Base-by-base conservation (phyloP, 2,329 filamentous ascomycete genomes). In the Cladosporium phlei region DNA sequence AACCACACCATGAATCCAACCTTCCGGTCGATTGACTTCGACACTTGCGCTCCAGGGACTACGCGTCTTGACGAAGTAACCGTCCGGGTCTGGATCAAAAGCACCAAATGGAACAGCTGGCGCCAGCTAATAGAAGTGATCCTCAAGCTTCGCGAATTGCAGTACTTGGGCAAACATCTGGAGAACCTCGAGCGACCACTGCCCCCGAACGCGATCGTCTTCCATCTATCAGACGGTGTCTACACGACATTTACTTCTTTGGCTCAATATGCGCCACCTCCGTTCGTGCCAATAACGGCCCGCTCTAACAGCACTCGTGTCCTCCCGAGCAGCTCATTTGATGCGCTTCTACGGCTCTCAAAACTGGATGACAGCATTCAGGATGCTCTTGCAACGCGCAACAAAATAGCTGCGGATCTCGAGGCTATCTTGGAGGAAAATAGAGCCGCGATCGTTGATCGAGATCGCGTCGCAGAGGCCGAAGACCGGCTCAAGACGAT, bases 321-420 rank as follows among this genome's bases (percentile, higher is more conserved):
- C 56, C 70, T 78, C n/a, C 61, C 78, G 0, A 89, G 85, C 0
- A 89, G 88, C 0, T 89, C 89, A 0, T 96, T 95, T 64, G 89
- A 88, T 59, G 81, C 86, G 2, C 73, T 97, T 16, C 91, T 96
- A 83, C 84, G 86, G 50, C 74, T 97, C 9, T 84, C 87, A 5
- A 95, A 90, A 48, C 75, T 97, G 12, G 88, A 95, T 52, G 87
- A 86, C 62, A 95, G 89, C 46, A 87, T 96, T 19, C 88, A 94
- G 62, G 91, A 97, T 65, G 89, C 89, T 1, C 70, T 95, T 8
- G 79, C 82, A 1, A 94, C 88, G 0, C 81, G 86, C 11, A 80
- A 86, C 50, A 76, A 77, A 44, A 74, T 97, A 7, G 81, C 87
- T 38, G 69, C 76, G n/a, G 87, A 95, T 53, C 94, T 96, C 53